These are phyloP conservation scores for Nasturtium officinale DNA, from an alignment of 345 rosid species.

Conservation along the genomic window DNA sequence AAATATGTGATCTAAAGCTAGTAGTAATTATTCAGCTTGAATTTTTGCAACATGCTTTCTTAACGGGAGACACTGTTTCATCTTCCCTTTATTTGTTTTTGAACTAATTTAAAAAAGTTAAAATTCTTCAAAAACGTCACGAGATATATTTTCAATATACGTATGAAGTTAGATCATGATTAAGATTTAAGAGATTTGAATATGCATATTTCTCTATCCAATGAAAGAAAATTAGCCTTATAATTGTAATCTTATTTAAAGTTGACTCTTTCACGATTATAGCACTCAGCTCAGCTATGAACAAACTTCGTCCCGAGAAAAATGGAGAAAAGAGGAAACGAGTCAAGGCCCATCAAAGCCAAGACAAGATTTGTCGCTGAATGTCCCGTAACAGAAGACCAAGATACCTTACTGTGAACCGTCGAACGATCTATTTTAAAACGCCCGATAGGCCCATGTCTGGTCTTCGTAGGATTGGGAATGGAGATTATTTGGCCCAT, in stretches of 20 bases:
- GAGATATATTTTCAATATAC: constrained; percentile 6
- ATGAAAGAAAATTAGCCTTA: background rate
- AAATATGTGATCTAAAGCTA: constrained; percentile 28
- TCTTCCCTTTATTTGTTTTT: constrained; percentile 24
- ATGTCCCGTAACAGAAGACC: background rate
- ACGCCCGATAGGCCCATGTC: background rate
- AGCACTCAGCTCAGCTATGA: background rate
- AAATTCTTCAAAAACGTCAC: background rate
- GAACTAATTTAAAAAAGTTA: background rate
- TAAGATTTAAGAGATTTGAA: background rate
- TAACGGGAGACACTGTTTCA: constrained; percentile 45
- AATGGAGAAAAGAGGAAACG: background rate
- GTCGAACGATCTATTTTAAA: background rate
- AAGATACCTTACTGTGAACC: background rate
- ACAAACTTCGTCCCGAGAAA: background rate
- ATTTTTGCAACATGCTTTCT: constrained; percentile 42
- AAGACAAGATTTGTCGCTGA: background rate
- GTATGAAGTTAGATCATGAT: background rate
- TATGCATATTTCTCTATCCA: constrained; percentile 6
- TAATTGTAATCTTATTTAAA: background rate
- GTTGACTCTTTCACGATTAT: background rate
- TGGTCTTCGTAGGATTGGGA: background rate
- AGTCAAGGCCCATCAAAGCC: constrained; percentile 5
- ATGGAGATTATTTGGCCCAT: too few relatives aligned
- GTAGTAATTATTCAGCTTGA: constrained; percentile 40